Percentiles rank a stretch among this genome's conserved stretches.
These are phyloP conservation scores for Lophium mytilinum DNA, from an alignment of 495 filamentous ascomycete species.

Conservation along the genomic window DNA sequence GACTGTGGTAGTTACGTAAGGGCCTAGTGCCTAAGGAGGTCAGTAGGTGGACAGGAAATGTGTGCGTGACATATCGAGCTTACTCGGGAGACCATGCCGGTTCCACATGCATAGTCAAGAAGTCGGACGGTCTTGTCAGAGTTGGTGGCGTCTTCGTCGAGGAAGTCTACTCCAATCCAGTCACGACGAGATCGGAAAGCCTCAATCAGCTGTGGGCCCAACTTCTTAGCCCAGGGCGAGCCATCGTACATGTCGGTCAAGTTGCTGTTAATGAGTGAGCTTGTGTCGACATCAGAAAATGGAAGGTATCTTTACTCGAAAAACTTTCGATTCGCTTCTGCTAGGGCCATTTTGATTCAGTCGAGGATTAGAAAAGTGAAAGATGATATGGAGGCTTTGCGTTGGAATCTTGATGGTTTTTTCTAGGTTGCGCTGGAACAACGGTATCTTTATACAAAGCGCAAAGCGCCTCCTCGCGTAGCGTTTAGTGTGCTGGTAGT, in stretches of 20 bases:
- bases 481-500: neutral
- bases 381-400: neutral
- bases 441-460: too few relatives aligned
- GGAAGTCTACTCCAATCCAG: constrained; percentile 58
- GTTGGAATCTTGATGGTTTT: neutral
- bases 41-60: neutral
- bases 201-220: constrained; percentile 33
- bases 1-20: constrained; percentile 51
- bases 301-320: constrained; percentile 41
- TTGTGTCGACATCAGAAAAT: neutral
- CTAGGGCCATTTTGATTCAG: constrained; percentile 25
- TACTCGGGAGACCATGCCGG: constrained; percentile 53
- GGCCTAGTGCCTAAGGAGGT: constrained; percentile 42
- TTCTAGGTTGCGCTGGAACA: neutral
- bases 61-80: constrained; percentile 27
- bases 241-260: constrained; percentile 40
- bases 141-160: constrained; percentile 18
- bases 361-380: neutral
- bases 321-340: constrained; percentile 45
- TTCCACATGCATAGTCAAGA: constrained; percentile 72
- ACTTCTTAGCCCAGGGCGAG: constrained; percentile 35
- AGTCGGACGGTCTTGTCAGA: constrained; percentile 42
- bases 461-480: too few relatives aligned
- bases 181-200: constrained; percentile 45
- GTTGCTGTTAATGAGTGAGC: constrained; percentile 33